Percentiles rank a stretch among this genome's conserved stretches.
phyloP scores from a whole-genome alignment of 2,329 filamentous ascomycete genomes.

The Ophiostoma ulmi region DNA sequence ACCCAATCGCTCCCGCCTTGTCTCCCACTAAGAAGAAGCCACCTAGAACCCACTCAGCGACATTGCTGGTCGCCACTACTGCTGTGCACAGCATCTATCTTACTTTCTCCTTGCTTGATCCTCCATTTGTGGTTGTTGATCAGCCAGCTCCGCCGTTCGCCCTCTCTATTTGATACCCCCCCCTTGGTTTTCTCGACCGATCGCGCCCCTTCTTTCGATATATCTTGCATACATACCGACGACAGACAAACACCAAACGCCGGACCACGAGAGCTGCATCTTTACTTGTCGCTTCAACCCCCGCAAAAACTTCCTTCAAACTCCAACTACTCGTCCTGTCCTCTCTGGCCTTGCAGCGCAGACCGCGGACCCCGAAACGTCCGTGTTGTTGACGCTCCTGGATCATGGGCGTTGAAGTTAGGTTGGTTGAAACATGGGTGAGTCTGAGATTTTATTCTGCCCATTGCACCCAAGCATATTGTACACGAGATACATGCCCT shows the following conservation, averaged over 20 bases:
- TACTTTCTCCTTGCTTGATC: conserved; percentile 4
- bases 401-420: conserved; percentile 24
- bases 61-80: conserved; percentile 1
- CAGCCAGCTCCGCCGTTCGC: background rate
- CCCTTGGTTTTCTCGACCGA: background rate
- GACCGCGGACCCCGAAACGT: conserved; percentile 14
- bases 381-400: conserved; percentile 12
- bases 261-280: background rate
- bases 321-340: background rate
- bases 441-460: conserved; percentile 17
- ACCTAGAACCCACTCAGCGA: background rate
- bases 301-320: background rate
- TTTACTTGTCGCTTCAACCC: background rate
- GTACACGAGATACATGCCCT: background rate
- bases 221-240: background rate
- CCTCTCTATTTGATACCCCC: background rate
- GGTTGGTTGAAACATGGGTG: conserved; percentile 27
- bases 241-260: background rate
- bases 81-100: background rate
- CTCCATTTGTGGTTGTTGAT: background rate
- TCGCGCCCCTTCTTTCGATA: background rate
- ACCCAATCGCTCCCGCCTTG: background rate
- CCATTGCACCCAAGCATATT: background rate
- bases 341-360: conserved; percentile 3
- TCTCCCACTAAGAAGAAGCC: background rate